Conservation (phyloP, 164 flowering plant species). For the Tinospora cordifolia region DNA sequence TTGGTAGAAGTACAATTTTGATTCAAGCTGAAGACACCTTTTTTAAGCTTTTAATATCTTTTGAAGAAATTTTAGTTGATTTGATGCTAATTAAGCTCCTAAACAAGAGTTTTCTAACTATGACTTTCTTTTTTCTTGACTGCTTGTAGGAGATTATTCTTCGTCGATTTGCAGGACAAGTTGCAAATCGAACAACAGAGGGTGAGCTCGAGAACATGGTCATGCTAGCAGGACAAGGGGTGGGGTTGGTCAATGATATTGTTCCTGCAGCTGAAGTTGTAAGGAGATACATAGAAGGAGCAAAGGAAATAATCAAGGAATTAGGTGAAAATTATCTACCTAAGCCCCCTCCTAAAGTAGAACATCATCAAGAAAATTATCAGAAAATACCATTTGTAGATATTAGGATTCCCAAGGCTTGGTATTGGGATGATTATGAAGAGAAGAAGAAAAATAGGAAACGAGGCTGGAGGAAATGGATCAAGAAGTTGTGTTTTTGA, state of each 20-base stretch:
- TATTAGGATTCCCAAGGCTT: neutral
- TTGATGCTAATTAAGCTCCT: too few relatives aligned
- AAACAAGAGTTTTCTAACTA: too few relatives aligned
- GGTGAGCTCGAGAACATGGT: slow-evolving; percentile 17
- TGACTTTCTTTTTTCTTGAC: neutral
- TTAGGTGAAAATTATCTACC: slow-evolving; percentile 13
- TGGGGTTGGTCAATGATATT: slow-evolving; percentile 24
- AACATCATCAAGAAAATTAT: slow-evolving; percentile 4
- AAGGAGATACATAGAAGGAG: slow-evolving; percentile 25
- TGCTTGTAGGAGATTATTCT: slow-evolving; percentile 6
- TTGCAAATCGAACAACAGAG: slow-evolving; percentile 10
- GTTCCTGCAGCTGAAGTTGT: slow-evolving; percentile 23
- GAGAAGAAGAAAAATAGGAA: neutral
- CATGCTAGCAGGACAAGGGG: slow-evolving; percentile 29
- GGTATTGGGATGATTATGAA: neutral
- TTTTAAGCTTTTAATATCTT: too few relatives aligned
- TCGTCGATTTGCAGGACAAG: slow-evolving; percentile 18
- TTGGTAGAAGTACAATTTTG: too few relatives aligned
- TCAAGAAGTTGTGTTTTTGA: slow-evolving; percentile 17
- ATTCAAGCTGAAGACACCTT: too few relatives aligned
- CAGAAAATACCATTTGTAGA: neutral
- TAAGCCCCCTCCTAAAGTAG: neutral
- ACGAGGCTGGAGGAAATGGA: slow-evolving; percentile 9
- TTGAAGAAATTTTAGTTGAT: too few relatives aligned
- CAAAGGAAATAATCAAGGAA: slow-evolving; percentile 17